Base-by-base conservation (phyloP, 768 basidiomycete species). In the Rhizopogon roseolus region DNA sequence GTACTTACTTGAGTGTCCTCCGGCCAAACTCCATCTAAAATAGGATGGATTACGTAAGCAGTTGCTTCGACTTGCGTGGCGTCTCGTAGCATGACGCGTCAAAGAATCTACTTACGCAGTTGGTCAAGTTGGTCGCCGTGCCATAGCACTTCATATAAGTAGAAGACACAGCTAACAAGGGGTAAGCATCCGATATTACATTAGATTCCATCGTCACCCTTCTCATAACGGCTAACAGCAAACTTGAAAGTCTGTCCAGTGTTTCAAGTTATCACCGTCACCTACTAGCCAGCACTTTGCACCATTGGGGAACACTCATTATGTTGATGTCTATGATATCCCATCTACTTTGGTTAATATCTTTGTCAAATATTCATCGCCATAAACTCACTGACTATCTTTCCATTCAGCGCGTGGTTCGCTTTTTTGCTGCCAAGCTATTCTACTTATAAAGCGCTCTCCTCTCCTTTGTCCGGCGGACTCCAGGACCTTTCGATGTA, bases 391-490 rank as follows among this genome's bases (percentile, higher is more conserved):
- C 54, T 49, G 54, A 38, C 41, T 10, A 10, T 34, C 7, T 5
- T 41, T 34, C 0, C 38, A 29, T n/a, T 36, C 64, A 86, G 85
- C 64, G 84, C 84, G 46, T 88, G 84, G 84, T 86, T 88, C 58
- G 83, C 81, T 0, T 84, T 86, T 63, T 71, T 82, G 1, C 69
- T 88, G 5, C 87, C 87, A 0, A 76, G 73, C 56, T 88, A 80
- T 59, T 69, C 76, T 2, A 87, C 86, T 8, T 86, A 78, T 77
- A 88, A 90, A 67, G 81, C 83, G 10, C 70, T 88, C 29, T 74
- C 79, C 0, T 72, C 75, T 44, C 80, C 82, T 10, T 54, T 78
- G 63, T 60, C 70, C 34, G 81, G 82, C 28, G 77, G 82, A 32
- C 67, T 86, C 52, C 80, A 82, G 58, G 72, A 73, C 59, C 82